Percentiles rank a stretch among this genome's conserved stretches.
These are phyloP conservation scores for Cladosporium sp. DNA, from an alignment of 2,329 filamentous ascomycete genomes.

Conservation along the genomic window DNA sequence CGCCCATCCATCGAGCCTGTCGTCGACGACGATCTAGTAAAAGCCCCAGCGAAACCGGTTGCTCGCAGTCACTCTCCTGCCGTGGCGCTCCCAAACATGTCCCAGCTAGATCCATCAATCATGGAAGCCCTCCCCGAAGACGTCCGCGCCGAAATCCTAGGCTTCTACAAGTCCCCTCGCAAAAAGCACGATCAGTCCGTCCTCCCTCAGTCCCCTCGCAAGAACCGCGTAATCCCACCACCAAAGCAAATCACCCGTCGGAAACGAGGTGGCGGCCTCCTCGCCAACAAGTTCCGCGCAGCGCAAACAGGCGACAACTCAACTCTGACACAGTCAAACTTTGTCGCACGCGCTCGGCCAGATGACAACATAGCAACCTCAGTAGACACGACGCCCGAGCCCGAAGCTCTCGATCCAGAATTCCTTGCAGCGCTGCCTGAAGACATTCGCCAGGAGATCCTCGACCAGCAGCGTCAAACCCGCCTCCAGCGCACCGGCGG, in stretches of 20 bases:
- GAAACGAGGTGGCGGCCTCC: slow-evolving; percentile 57
- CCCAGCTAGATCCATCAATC: slow-evolving; percentile 82
- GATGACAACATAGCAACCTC: slow-evolving; percentile 28
- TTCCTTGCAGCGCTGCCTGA: slow-evolving; percentile 83
- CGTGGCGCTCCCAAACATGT: slow-evolving; percentile 59
- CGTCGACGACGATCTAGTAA: slow-evolving; percentile 10
- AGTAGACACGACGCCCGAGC: slow-evolving; percentile 36
- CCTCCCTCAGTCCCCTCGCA: slow-evolving; percentile 56
- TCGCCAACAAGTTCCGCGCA: slow-evolving; percentile 49
- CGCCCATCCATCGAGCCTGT: slow-evolving; percentile 21
- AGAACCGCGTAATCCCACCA: slow-evolving; percentile 55
- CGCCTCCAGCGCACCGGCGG: slow-evolving; percentile 57
- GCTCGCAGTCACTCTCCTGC: slow-evolving; percentile 33
- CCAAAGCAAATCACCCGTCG: slow-evolving; percentile 68
- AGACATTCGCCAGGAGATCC: slow-evolving; percentile 75
- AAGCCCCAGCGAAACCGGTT: slow-evolving; percentile 11
- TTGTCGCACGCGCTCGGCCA: slow-evolving; percentile 50
- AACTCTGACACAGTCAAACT: slow-evolving; percentile 72
- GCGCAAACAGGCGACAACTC: slow-evolving; percentile 52
- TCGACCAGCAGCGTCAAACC: slow-evolving; percentile 69
- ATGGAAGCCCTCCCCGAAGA: slow-evolving; percentile 82
- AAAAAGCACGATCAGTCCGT: slow-evolving; percentile 38
- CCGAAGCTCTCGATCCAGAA: slow-evolving; percentile 63
- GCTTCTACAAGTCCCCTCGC: slow-evolving; percentile 60
- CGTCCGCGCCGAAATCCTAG: slow-evolving; percentile 79